Base-by-base conservation (phyloP, 1,284 basidiomycete species). In the Naganishia albida region DNA sequence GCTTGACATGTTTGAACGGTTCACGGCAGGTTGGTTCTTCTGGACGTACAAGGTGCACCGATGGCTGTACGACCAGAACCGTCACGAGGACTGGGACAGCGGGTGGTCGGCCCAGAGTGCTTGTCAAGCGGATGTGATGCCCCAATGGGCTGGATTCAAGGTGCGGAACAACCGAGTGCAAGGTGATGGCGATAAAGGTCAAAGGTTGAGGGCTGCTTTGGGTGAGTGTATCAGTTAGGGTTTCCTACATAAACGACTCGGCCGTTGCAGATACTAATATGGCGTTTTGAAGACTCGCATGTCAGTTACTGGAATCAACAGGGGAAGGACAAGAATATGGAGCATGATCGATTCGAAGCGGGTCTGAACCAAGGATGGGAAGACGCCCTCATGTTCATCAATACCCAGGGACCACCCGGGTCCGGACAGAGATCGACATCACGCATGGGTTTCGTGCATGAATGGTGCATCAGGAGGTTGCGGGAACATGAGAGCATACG, bases 41-140 rank as follows among this genome's bases (percentile, higher is more conserved):
- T 95, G 91, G 92, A 92, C 90, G 46, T 88, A 86, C 75, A 91
- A 88, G 81, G 46, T 60, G 28, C 57, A 60, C 25, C 46, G 57
- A 16, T 60, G 57, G 57, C 34, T 50, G 12, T 60, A 60, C 25
- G 46, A 60, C 18, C 46, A 49, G 46, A 60, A 60, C 38, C 91
- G 92, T 76, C 84, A 87, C 63, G 77, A 82, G 7, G 77, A 75
- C 2, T 86, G 87, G 68, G 89, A 92, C 74, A 83, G 82, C 1
- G 90, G 89, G 1, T 93, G 91, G 90, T 85, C 85, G 50, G 84
- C 90, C 42, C 82, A 84, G 68, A 86, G 91, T 73, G 88, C 88
- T 0, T 83, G 86, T 0, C 82, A 83, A 49, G 82, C 81, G 1
- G 86, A 86, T 10, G 85, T 89, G 16, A 83, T 89, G 68, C 88